These are phyloP conservation scores for Ilex aquifolium DNA, from an alignment of 257 asterid species.

Conservation along the genomic window DNA sequence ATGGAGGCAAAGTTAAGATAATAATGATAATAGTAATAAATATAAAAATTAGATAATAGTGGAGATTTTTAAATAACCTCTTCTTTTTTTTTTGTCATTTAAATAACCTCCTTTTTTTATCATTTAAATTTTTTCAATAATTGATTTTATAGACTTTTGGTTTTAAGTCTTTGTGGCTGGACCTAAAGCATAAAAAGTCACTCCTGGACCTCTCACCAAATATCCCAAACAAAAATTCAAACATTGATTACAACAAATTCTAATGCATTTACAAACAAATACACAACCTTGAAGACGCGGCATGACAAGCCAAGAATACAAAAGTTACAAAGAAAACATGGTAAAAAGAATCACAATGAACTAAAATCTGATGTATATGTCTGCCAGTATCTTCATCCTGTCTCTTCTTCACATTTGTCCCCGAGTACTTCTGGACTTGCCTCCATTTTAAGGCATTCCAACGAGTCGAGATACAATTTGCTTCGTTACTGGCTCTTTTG, in stretches of 20 bases:
- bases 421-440: constrained; percentile 12
- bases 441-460: constrained; percentile 3
- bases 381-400: constrained; percentile 11
- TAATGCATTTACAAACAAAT: constrained; percentile 42
- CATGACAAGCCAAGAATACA: constrained; percentile 33
- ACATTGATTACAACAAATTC: constrained; percentile 36
- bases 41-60: too few relatives aligned
- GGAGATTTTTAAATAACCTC: too few relatives aligned
- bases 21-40: too few relatives aligned
- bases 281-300: constrained; percentile 41
- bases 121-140: too few relatives aligned
- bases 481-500: constrained; percentile 24
- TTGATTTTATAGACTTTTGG: too few relatives aligned
- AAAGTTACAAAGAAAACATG: constrained; percentile 6
- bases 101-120: too few relatives aligned
- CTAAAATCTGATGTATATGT: constrained; percentile 15
- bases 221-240: too few relatives aligned
- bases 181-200: too few relatives aligned
- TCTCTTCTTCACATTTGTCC: constrained; percentile 11
- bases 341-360: constrained; percentile 19
- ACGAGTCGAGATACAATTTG: constrained; percentile 11
- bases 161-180: too few relatives aligned
- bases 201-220: too few relatives aligned
- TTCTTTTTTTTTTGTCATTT: too few relatives aligned
- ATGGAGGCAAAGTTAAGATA: too few relatives aligned